Evolutionary conservation across 2,329 filamentous ascomycete genomes (phyloP), one percentile per base, ranked within the genome.

Genomic region (Pyrenochaeta sp.): DNA sequence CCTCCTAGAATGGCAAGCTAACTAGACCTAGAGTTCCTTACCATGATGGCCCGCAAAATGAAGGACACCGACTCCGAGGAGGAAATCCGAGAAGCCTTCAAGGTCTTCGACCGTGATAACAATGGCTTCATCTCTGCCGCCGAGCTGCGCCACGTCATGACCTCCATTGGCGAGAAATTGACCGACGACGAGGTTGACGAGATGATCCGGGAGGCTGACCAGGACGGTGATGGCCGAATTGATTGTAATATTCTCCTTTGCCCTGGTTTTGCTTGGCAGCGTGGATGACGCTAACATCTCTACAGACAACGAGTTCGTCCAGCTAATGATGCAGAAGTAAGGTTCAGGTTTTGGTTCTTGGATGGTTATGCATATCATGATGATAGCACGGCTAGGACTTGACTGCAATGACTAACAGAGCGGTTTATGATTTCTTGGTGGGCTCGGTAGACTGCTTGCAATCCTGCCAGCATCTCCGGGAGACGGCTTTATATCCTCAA

Each of bases 31-130:
- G 85, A 88, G 70, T 88, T 88, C 77, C 81, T 87, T 55, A 83
- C 82, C 61, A 86, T 88, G 82, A 88, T 88, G 85, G 84, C 85
- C 47, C 82, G 81, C 68, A 84, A 84, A 67, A 85, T 85, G 76
- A 84, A 83, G 75, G 82, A 85, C 66, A 83, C 82, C 52, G 84
- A 87, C 73, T 83, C 83, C 46, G 85, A 87, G 72, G 81, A 86
- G 72, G 86, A 88, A 75, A 86, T 88, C 71, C 81, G 83, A 64
- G 84, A 85, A 70, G 86, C 86, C 46, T 88, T 88, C 81, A 82
- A 83, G 74, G 85, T 87, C 68, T 88, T 88, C 72, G 86, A 88
- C 74, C 83, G 83, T 68, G 86, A 88, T 69, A 84, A 84, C 74
- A 87, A 85, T 71, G 86, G 86, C 62, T 87, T 85, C 71, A 88